Evolutionary conservation across 1,139 yeast genomes (phyloP), one percentile per base, ranked within the genome.

Genomic region (Yamadazyma buinensis): DNA sequence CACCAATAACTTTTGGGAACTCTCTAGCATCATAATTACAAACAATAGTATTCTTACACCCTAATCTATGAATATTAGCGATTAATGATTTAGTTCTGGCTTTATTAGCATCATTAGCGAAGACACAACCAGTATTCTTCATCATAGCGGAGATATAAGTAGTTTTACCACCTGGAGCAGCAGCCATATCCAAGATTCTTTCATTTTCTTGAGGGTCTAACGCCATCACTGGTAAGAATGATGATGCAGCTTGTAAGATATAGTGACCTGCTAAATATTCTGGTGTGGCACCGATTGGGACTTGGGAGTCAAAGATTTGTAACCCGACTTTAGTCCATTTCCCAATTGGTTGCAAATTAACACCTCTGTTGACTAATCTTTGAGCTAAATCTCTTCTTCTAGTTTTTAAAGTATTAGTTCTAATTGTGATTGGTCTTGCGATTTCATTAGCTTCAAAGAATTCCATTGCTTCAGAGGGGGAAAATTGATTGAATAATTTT

Each of bases 131-230:
- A 3, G 98, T 92, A 60, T 92, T 94, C 58, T 94, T 94, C 97
- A 92, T 92, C 63, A 90, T 66, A 1, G 98, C 98, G 28, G 96
- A 81, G 38, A 94, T 81, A 56, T 88, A 92, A 2, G 99, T 92
- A 9, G 98, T 88, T 57, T 94, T 94, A 63, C 99, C 99, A 68
- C 99, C 99, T 47, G 99, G 99, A 15, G 99, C 97, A 39, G 98
- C 95, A 28, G 99, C 98, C 98, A 94, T 94, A 67, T 94, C 99
- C 46, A 94, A 72, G 32, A 94, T 72, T 55, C 98, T 81, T 64
- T 94, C 99, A 56, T 85, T 81, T 61, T 88, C 97, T 59, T 88
- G 95, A 14, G 99, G 98, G 43, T 82, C 94, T 49, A 94, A 70
- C 0, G 99, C 99, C 90, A 94, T 86, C 15, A 90, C 97, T 9